phyloP scores from a whole-genome alignment of 768 basidiomycete genomes.

The Tulasnella sp. region DNA sequence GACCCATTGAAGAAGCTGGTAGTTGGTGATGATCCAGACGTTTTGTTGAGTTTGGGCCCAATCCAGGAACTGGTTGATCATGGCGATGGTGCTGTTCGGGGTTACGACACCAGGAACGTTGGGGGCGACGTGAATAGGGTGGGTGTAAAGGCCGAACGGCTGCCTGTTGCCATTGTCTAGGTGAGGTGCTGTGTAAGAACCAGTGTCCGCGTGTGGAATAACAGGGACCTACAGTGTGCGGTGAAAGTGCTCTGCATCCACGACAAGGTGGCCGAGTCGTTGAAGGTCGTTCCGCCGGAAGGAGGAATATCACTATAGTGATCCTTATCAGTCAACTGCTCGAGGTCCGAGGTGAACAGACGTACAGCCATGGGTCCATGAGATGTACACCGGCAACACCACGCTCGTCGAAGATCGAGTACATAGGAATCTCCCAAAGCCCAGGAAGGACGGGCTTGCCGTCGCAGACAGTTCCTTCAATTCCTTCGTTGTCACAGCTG shows the following conservation, averaged over 20 bases:
- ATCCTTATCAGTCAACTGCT: constrained; percentile 45
- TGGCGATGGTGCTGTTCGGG: constrained; percentile 55
- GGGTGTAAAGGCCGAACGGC: constrained; percentile 77
- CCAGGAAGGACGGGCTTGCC: constrained; percentile 70
- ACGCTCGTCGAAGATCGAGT: constrained; percentile 62
- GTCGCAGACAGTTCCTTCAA: constrained; percentile 49
- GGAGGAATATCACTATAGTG: constrained; percentile 38
- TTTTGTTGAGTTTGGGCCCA: constrained; percentile 72
- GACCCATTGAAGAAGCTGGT: constrained; percentile 72
- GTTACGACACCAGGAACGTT: constrained; percentile 32
- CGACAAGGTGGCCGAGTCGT: constrained; percentile 60
- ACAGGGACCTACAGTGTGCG: constrained; percentile 48
- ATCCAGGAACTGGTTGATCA: constrained; percentile 77
- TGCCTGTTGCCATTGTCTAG: constrained; percentile 64
- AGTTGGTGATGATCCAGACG: constrained; percentile 71
- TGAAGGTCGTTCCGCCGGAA: constrained; percentile 39
- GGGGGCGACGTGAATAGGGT: constrained; percentile 72
- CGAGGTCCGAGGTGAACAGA: constrained; percentile 33
- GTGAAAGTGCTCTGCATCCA: constrained; percentile 75
- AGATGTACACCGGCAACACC: constrained; percentile 59
- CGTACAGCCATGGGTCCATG: constrained; percentile 82
- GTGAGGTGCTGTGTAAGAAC: neutral
- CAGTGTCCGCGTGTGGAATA: neutral
- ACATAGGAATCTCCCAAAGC: constrained; percentile 85
- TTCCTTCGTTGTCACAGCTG: constrained; percentile 51